Percentiles rank a stretch among this genome's conserved stretches.
Conservation (phyloP, 768 basidiomycete species). For the Termitomyces sp. region DNA sequence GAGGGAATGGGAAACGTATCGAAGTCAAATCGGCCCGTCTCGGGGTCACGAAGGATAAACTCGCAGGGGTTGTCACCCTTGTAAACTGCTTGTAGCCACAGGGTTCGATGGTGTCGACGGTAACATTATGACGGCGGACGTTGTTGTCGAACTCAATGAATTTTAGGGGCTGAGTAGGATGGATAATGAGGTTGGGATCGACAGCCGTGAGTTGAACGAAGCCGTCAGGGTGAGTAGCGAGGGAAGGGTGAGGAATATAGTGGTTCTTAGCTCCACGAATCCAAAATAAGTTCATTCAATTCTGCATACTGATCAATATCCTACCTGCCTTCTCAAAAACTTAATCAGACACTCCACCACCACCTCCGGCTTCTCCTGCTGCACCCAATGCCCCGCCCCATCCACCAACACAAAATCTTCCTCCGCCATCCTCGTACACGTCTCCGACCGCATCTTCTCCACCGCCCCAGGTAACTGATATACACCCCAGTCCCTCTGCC, state of each 20-base stretch:
- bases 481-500: constrained; percentile 58
- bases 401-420: constrained; percentile 50
- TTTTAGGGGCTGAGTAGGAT: no score
- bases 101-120: not conserved
- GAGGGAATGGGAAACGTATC: no score
- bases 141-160: no score
- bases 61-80: not conserved
- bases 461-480: constrained; percentile 49
- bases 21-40: no score
- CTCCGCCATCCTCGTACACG: constrained; percentile 32
- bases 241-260: no score
- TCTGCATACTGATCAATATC: not conserved
- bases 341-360: constrained; percentile 36
- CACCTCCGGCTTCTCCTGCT: constrained; percentile 47
- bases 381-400: constrained; percentile 64
- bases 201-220: no score
- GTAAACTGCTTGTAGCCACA: not conserved
- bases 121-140: not conserved
- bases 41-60: not conserved
- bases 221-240: no score
- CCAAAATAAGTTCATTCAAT: no score
- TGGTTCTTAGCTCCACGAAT: no score
- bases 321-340: constrained; percentile 30
- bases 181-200: no score
- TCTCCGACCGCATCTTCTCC: constrained; percentile 39